Base-by-base conservation (phyloP, 306 rosid species). In the Comarum palustre region DNA sequence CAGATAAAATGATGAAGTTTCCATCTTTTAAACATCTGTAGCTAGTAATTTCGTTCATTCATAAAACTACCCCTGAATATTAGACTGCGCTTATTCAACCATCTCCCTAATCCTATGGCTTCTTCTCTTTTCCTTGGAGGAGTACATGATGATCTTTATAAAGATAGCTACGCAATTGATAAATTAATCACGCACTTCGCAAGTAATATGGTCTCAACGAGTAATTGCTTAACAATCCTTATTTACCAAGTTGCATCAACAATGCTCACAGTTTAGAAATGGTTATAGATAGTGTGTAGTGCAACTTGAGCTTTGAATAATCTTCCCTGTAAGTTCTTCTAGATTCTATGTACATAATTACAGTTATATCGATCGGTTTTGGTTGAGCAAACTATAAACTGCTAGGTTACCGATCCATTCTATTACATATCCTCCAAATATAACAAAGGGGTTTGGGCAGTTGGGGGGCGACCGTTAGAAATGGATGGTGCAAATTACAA, bases 401-500 rank as follows among this genome's bases (percentile, higher is more conserved):
- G 8, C 43, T 39, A 39, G 43, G 12, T 39, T 45, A 50, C 57
- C 12, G 1, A 52, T 52, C 58, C 2, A 52, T 52, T 9, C 1
- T 20, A 0, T 52, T 20, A n/a, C 58, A 52, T n/a, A 9, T 24
- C 42, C n/a, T 22, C 63, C 62, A 69, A 77, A 58, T 13, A 15
- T 46, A 71, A 71, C 59, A 63, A 10, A 10, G n/a, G n/a, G n/a
- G n/a, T n/a, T n/a, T n/a, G n/a, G 42, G 47, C 59, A n/a, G 20
- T 51, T 38, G 68, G 38, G 38, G 41, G 61, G 15, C 16, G 60
- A 51, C 87, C 10, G 88, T 85, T 86, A 71, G 38, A 76, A 85
- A 87, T 11, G 87, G 65, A 76, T 52, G 90, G 90, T 80, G 54
- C 59, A 38, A 78, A 75, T 29, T 24, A 0, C 25, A 64, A 46